Conservation (phyloP, 2,329 filamentous ascomycete genomes). For the Cyphellophora attinorum region DNA sequence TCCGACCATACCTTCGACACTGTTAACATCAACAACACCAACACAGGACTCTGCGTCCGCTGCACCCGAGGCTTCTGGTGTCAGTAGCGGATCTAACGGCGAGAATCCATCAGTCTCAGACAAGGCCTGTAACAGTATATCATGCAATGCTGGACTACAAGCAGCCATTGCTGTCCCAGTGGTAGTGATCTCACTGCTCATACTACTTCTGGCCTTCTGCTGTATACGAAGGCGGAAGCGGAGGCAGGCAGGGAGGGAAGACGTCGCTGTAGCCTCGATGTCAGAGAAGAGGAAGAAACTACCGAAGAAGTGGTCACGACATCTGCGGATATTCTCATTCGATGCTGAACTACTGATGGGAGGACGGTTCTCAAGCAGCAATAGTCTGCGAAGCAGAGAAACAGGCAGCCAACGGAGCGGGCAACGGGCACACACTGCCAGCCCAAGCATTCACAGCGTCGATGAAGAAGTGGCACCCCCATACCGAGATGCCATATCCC, state of each 20-base stretch:
- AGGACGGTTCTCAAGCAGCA: constrained; percentile 17
- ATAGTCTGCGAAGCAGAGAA: constrained; percentile 17
- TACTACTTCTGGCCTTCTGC: constrained; percentile 12
- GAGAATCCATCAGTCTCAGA: constrained; percentile 7
- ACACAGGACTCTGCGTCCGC: neutral
- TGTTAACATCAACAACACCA: neutral
- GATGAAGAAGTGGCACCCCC: constrained; percentile 18
- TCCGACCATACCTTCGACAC: neutral
- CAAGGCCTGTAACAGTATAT: constrained; percentile 15
- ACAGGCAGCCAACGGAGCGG: constrained; percentile 13
- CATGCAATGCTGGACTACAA: constrained; percentile 15
- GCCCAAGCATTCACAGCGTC: constrained; percentile 16
- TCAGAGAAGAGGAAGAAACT: constrained; percentile 11
- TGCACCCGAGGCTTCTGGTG: neutral
- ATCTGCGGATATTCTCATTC: constrained; percentile 18
- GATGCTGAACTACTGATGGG: constrained; percentile 19
- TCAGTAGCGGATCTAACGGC: neutral
- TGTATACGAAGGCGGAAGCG: constrained; percentile 12
- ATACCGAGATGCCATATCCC: constrained; percentile 16
- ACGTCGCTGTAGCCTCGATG: constrained; percentile 4
- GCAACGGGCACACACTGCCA: neutral
- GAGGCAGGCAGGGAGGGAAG: constrained; percentile 5
- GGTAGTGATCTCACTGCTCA: constrained; percentile 12
- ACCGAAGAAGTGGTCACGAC: constrained; percentile 15
- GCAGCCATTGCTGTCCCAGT: constrained; percentile 18